Evolutionary conservation across 1,284 basidiomycete species (phyloP), one percentile per base, ranked within the genome.

Genomic region (Cystobasidium pallidum): DNA sequence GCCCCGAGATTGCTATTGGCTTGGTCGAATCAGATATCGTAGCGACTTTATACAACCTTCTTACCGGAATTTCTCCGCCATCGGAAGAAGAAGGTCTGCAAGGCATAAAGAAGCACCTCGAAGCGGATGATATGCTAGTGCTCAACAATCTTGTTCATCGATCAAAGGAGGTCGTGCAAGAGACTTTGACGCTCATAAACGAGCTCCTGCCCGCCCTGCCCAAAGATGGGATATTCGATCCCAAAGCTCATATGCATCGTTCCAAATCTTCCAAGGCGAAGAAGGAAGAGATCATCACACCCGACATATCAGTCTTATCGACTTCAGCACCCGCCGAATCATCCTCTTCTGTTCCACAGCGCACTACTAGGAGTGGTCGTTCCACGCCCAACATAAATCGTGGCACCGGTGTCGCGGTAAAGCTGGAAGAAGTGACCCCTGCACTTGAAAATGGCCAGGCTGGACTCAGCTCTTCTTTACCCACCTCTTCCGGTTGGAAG

Each of bases 71-170:
- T 8, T 81, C 92, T 1, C 93, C 91, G 8, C 87, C 91, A 0
- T 79, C 52, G 64, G 74, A 64, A 74, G 74, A 70, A 28, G 75
- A 78, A 47, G 76, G 75, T 28, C 47, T 73, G 21, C 72, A 75
- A 43, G 74, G 78, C 71, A 58, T 81, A 75, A 73, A 75, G 52
- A 73, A 74, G 47, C 73, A 77, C 26, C 70, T 70, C 3, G 73
- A 70, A 64, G 74, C 74, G 34, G 77, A 78, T 3, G 94, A 98
- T 80, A 94, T 98, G 91, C 91, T 92, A 7, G 91, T 99, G 41
- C 91, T 98, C 87, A 92, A 98, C 82, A 98, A 95, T 80, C 84
- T 99, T 41, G 93, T 94, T 0, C 93, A 97, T 80, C 86, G 94
- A 45, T 91, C 95, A 11, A 98, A 98, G 82, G 95, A 98, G 76